Evolutionary conservation across 148 eudicot species (phyloP), one percentile per base, ranked within the genome.

Genomic region (Camellia lanceoleosa): DNA sequence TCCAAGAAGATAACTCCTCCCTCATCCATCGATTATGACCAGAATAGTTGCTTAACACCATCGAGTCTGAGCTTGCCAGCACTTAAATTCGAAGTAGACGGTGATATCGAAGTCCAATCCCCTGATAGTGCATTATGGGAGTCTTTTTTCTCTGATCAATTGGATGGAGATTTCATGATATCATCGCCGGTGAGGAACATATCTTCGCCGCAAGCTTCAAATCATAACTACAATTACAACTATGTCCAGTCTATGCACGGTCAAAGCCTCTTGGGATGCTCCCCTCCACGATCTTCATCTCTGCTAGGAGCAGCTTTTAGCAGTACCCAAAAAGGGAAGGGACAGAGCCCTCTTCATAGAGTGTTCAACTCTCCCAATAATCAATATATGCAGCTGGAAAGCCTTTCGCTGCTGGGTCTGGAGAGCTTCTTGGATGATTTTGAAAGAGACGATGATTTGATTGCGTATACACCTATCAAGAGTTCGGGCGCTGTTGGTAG

Each of bases 121-220:
- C 88, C 88, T 14, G 89, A 88, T 73, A 69, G 74, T 58, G 80
- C 89, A 41, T 47, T 82, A 15, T 86, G 89, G 91, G 91, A 88
- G 51, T 78, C 88, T 7, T 82, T 77, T 72, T 86, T 88, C 63
- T 71, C 90, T n/a, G 87, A 88, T 58, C 84, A 82, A 4, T 71
- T 84, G 7, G 91, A 84, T 0, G 74, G 68, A 0, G 91, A 88
- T 47, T 86, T 84, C 69, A 88, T 86, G 89, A 81, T 86, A 41
- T 88, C 78, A 5, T 88, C 91, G 11, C 91, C 91, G 1, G 89
- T 86, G 70, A 75, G 86, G 68, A 86, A 82, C 77, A 18, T 73
- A 13, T 51, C 71, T 42, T 78, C 83, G 1, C 80, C 84, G 9
- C 80, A 78, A 59, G 75, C 77, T 7, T 47, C 82, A 68, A 74